Evolutionary conservation across 1,284 basidiomycete genomes (phyloP).

Genomic region (Polyporus tsugae): DNA sequence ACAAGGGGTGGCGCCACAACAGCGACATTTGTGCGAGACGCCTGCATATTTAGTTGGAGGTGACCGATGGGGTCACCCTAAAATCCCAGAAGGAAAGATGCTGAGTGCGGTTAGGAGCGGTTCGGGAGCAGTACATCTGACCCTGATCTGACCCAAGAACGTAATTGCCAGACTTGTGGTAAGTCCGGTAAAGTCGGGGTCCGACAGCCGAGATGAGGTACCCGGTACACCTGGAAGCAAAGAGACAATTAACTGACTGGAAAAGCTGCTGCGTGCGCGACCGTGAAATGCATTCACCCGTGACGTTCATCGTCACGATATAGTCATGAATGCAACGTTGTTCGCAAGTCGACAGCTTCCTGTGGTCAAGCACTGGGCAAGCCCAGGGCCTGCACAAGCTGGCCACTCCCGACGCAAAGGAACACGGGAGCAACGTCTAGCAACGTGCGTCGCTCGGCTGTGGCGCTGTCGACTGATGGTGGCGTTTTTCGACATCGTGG

Average conservation of each 20-base stretch:
- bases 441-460: neutral
- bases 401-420: neutral
- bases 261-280: too few species aligned
- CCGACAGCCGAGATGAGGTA: neutral
- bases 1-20: neutral
- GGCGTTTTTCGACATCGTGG: neutral
- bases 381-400: neutral
- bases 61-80: neutral
- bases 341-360: neutral
- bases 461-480: neutral
- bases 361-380: neutral
- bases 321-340: too few species aligned
- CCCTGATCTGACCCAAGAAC: too few species aligned
- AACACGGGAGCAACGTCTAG: neutral
- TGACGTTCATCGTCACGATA: too few species aligned
- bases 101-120: neutral
- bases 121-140: too few species aligned
- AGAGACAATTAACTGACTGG: too few species aligned
- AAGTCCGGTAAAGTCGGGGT: neutral
- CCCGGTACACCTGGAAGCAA: too few species aligned
- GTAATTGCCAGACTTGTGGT: too few species aligned
- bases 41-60: neutral
- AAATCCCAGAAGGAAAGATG: neutral
- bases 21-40: neutral
- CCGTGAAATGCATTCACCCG: too few species aligned